Conservation (phyloP, 2,329 filamentous ascomycete genomes). For the Exophiala sp. region DNA sequence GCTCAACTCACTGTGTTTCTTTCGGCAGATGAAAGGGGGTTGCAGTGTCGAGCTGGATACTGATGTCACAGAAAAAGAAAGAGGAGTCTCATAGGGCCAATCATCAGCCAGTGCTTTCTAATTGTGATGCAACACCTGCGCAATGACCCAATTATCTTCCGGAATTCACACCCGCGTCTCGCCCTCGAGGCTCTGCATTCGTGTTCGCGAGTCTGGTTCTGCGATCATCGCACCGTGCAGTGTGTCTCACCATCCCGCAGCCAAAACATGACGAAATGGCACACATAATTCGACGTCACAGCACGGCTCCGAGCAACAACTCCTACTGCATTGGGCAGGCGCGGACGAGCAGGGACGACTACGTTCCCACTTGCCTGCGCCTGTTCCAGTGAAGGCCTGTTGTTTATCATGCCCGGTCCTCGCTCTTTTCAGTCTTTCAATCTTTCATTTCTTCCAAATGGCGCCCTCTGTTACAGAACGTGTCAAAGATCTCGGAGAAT, state of each 20-base stretch:
- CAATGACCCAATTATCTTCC: no score
- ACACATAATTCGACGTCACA: background rate
- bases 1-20: no score
- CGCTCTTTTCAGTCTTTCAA: background rate
- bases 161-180: no score
- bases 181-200: background rate
- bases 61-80: no score
- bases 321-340: background rate
- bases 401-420: conserved; percentile 10
- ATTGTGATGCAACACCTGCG: no score
- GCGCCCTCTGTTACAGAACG: conserved; percentile 17
- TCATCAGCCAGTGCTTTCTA: no score
- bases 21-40: no score
- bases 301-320: background rate
- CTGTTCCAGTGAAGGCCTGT: conserved; percentile 1
- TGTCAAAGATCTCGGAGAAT: conserved; percentile 14
- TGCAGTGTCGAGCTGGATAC: no score
- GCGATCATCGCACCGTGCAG: no score
- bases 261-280: background rate
- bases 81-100: no score
- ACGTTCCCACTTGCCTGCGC: background rate
- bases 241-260: background rate
- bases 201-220: no score
- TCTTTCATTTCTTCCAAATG: conserved; percentile 6
- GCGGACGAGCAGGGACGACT: background rate